Percentiles rank a stretch among this genome's conserved stretches.
These are phyloP conservation scores for Scalesia atractyloides DNA, from an alignment of 129 eudicot species.

Conservation along the genomic window DNA sequence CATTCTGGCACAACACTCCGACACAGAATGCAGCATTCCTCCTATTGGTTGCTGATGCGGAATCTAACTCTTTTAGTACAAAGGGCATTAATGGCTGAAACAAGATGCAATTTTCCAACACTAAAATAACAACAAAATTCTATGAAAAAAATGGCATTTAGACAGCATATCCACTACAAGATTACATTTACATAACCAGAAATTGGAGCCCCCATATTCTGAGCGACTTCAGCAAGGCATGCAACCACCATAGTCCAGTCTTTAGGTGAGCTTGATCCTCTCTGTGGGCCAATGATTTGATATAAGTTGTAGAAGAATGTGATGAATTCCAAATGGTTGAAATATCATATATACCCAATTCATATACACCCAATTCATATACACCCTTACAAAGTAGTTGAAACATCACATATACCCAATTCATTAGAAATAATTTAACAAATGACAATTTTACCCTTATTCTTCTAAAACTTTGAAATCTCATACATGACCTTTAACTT, in stretches of 20 bases:
- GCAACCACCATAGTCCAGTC: constrained; percentile 98
- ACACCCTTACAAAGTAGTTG: no score
- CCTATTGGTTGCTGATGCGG: constrained; percentile 84
- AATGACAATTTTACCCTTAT: no score
- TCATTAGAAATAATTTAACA: no score
- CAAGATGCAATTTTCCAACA: constrained; percentile 22
- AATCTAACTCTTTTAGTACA: constrained; percentile 78
- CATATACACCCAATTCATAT: no score
- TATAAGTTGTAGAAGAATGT: constrained; percentile 15
- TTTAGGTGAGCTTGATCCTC: constrained; percentile 83
- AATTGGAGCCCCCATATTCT: constrained; percentile 85
- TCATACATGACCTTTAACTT: no score
- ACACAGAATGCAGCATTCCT: constrained; percentile 97
- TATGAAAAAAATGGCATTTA: not conserved
- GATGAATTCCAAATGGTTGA: not conserved
- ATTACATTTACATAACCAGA: constrained; percentile 75
- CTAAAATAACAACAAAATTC: not conserved
- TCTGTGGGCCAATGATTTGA: constrained; percentile 47
- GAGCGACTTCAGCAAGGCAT: constrained; percentile 96
- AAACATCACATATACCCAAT: no score
- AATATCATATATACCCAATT: no score
- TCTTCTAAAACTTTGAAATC: no score
- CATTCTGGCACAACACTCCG: constrained; percentile 86
- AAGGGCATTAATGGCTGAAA: constrained; percentile 82
- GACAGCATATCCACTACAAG: not conserved